Conservation (phyloP, 2,329 filamentous ascomycete species). For the Ceratocystis harringtonii region DNA sequence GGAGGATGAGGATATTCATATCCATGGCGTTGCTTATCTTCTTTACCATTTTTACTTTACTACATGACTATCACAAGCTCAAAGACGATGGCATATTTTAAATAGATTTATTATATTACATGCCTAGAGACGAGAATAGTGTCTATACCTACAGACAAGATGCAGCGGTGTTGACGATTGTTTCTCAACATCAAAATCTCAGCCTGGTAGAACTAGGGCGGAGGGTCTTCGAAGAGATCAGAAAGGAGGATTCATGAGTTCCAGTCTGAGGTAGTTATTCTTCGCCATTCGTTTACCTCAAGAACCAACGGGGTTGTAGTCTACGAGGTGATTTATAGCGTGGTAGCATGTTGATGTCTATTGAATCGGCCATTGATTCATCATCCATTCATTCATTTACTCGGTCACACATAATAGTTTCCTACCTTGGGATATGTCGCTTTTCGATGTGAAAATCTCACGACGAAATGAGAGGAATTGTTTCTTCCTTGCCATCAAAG, state of each 20-base stretch:
- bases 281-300: slow-evolving; percentile 93
- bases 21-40: background rate
- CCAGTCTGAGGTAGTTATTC: slow-evolving; percentile 40
- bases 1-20: background rate
- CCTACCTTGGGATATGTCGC: too few species aligned
- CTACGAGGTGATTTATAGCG: slow-evolving; percentile 18
- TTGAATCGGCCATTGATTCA: background rate
- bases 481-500: background rate
- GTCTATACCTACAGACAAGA: background rate
- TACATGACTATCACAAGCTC: background rate
- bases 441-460: too few species aligned
- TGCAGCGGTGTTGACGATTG: slow-evolving; percentile 27
- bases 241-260: slow-evolving; percentile 35
- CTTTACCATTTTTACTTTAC: slow-evolving; percentile 9
- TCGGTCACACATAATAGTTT: background rate
- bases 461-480: background rate
- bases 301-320: slow-evolving; percentile 46
- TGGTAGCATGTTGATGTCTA: background rate
- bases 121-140: background rate
- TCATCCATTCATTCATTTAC: background rate
- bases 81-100: slow-evolving; percentile 4
- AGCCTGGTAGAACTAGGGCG: slow-evolving; percentile 45
- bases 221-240: slow-evolving; percentile 70
- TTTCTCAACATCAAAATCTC: slow-evolving; percentile 78
- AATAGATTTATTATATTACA: slow-evolving; percentile 6